These are phyloP conservation scores for Calonectria hawksworthii DNA, from an alignment of 2,329 filamentous ascomycete genomes.

Conservation along the genomic window DNA sequence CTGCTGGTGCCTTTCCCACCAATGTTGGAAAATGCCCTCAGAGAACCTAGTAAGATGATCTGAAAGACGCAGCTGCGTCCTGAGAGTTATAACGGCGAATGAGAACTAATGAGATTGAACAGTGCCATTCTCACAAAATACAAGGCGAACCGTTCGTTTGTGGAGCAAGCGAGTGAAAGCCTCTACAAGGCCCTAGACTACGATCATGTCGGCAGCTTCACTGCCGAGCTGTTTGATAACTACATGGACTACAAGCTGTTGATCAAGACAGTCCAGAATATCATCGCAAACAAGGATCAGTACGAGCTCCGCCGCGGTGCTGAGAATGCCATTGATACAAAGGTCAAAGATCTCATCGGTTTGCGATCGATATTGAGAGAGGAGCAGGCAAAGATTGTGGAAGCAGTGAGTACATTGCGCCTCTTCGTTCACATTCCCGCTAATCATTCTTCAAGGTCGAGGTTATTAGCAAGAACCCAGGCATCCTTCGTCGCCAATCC, in stretches of 20 bases:
- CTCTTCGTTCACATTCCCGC: background rate
- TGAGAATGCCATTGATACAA: background rate
- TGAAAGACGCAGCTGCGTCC: no score
- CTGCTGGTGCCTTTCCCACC: background rate
- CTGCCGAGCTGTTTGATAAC: background rate
- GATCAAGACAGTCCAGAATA: background rate
- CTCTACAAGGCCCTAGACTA: background rate
- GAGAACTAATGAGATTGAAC: background rate
- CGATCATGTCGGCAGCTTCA: background rate
- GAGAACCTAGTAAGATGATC: background rate
- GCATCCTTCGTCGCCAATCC: background rate
- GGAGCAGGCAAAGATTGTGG: background rate
- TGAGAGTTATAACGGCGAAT: background rate
- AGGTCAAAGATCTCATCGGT: background rate
- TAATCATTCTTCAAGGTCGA: background rate
- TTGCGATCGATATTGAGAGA: background rate
- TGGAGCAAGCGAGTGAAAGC: background rate
- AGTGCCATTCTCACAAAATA: background rate
- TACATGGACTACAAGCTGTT: background rate
- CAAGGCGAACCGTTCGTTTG: background rate
- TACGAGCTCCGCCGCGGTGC: background rate
- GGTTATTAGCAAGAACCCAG: background rate
- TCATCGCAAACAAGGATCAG: background rate
- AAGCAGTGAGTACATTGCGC: background rate
- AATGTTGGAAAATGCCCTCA: background rate